A percentile compares a stretch with the other conserved stretches of the same genome.
phyloP scores from a whole-genome alignment of 208 protist species.

The Tetramitus jugosus region DNA sequence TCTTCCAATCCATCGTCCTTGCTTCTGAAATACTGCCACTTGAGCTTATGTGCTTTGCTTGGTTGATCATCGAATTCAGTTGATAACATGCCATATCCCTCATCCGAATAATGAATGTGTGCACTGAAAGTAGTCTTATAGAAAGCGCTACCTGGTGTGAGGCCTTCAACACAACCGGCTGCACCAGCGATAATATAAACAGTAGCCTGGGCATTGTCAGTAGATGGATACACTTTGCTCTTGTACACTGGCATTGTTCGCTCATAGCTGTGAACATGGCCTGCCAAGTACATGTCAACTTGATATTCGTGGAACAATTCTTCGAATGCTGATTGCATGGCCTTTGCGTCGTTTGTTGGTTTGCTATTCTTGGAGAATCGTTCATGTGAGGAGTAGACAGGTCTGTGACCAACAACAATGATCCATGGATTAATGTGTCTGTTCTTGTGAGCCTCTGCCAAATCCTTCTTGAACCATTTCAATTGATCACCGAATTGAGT shows the following conservation, averaged over 20 bases:
- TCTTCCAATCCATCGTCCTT: too few species aligned
- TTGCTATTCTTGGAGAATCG: slow-evolving; percentile 11
- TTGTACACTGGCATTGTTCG: background rate
- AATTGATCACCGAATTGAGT: background rate
- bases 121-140: too few species aligned
- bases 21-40: too few species aligned
- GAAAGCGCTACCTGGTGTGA: too few species aligned
- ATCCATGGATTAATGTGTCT: slow-evolving; percentile 45
- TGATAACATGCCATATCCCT: too few species aligned
- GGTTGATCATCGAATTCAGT: too few species aligned
- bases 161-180: background rate
- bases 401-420: slow-evolving; percentile 42
- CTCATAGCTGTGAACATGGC: slow-evolving; percentile 36
- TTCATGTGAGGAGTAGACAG: slow-evolving; percentile 39
- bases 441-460: slow-evolving; percentile 38
- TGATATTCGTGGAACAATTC: slow-evolving; percentile 1
- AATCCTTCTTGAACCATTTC: slow-evolving; percentile 40
- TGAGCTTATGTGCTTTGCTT: too few species aligned
- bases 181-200: background rate
- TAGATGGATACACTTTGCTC: background rate
- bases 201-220: background rate
- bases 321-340: slow-evolving; percentile 23
- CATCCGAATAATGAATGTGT: too few species aligned
- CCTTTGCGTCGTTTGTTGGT: background rate
- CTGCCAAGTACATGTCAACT: slow-evolving; percentile 27